Percentiles rank a stretch among this genome's conserved stretches.
Evolutionary conservation across 2,329 filamentous ascomycete species (phyloP).

Genomic region (Venturia aucupariae): DNA sequence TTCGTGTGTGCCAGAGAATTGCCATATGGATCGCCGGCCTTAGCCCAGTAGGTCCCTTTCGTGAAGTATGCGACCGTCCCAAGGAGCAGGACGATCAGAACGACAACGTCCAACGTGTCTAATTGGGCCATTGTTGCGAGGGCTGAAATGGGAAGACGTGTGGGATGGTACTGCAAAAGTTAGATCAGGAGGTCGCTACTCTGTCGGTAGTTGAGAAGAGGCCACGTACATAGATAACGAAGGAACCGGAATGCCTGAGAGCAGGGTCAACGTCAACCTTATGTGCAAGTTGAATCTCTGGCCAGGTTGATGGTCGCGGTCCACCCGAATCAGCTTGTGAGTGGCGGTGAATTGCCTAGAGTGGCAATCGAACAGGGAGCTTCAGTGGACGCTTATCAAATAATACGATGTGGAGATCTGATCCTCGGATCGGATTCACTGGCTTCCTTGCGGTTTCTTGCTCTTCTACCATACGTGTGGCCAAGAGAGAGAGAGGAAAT

Average conservation of each 20-base stretch:
- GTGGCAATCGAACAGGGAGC: slow-evolving; percentile 1
- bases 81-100: slow-evolving; percentile 74
- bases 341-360: neutral
- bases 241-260: neutral
- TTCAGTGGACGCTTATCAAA: neutral
- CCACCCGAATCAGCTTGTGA: neutral
- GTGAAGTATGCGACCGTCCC: slow-evolving; percentile 95
- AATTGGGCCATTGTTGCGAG: slow-evolving; percentile 73
- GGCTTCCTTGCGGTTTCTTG: neutral
- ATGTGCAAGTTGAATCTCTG: neutral
- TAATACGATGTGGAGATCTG: neutral
- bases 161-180: neutral
- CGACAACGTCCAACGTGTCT: slow-evolving; percentile 88
- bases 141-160: neutral
- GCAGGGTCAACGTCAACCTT: neutral
- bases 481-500: neutral
- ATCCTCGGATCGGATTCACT: neutral
- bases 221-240: neutral
- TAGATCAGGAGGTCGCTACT: neutral
- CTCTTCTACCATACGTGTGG: neutral
- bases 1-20: slow-evolving; percentile 58
- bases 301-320: neutral
- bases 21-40: slow-evolving; percentile 82
- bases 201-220: neutral
- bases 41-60: slow-evolving; percentile 88